Percentiles rank a stretch among this genome's conserved stretches.
Evolutionary conservation across 768 basidiomycete species (phyloP).

Genomic region (Gloeopeniophorella convolvens): DNA sequence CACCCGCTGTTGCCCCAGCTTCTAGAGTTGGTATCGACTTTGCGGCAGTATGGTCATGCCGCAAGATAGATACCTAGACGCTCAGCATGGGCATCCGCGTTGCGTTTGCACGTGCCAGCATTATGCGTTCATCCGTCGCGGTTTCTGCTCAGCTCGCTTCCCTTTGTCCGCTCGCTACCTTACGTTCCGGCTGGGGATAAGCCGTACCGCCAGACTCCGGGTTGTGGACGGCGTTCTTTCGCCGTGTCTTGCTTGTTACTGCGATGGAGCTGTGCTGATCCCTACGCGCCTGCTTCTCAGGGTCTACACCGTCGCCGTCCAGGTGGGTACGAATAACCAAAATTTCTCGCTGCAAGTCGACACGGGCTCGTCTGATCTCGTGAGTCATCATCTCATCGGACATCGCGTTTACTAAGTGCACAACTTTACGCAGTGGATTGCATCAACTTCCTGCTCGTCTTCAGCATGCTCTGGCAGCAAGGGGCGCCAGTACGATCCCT

Average conservation of each 20-base stretch:
- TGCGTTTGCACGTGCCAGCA: no score
- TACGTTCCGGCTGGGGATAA: no score
- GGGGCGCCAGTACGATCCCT: constrained; percentile 52
- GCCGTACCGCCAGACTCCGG: no score
- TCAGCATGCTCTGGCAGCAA: constrained; percentile 41
- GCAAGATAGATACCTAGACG: no score
- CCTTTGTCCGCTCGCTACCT: neutral
- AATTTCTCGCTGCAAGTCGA: constrained; percentile 66
- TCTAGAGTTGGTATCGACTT: no score
- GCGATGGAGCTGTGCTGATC: no score
- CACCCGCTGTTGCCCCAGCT: no score
- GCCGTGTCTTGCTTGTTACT: constrained; percentile 4
- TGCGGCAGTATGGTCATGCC: no score
- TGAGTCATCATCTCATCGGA: constrained; percentile 29
- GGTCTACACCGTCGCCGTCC: constrained; percentile 57
- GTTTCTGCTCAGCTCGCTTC: no score
- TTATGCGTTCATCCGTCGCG: no score
- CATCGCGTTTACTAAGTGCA: neutral
- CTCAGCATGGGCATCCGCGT: no score
- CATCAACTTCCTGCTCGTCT: constrained; percentile 57
- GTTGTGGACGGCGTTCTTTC: neutral
- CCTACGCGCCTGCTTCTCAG: constrained; percentile 31
- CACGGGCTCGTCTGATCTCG: constrained; percentile 77
- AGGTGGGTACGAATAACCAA: constrained; percentile 43
- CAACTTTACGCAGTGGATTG: constrained; percentile 60